These are phyloP conservation scores for Staphylotrichum longicolle DNA, from an alignment of 495 filamentous ascomycete species.

Conservation along the genomic window DNA sequence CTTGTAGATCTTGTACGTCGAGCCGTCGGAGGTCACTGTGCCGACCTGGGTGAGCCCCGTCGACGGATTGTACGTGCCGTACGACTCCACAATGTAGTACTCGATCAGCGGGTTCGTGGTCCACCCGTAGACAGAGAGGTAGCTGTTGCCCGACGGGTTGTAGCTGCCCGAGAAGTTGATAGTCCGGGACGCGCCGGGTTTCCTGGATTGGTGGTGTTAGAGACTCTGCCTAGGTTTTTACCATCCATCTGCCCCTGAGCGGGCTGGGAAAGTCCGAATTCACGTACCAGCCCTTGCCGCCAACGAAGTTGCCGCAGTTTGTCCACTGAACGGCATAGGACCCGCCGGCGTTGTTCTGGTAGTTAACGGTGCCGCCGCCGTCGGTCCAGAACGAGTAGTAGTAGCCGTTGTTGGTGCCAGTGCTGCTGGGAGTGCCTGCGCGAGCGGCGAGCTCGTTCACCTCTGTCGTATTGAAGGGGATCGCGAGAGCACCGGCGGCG, in stretches of 20 bases:
- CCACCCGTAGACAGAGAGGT: conserved; percentile 65
- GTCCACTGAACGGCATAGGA: conserved; percentile 54
- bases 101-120: conserved; percentile 60
- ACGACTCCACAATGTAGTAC: conserved; percentile 64
- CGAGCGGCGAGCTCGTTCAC: conserved; percentile 36
- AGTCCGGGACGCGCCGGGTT: conserved; percentile 2
- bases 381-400: conserved; percentile 57
- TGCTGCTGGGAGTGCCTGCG: not conserved
- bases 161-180: conserved; percentile 57
- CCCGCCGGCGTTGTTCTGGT: conserved; percentile 54
- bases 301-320: conserved; percentile 56
- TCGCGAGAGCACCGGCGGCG: conserved; percentile 15
- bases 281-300: conserved; percentile 58
- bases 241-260: too few species aligned
- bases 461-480: conserved; percentile 19
- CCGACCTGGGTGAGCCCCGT: conserved; percentile 51
- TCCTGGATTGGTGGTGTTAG: conserved; percentile 30
- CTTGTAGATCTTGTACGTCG: conserved; percentile 56
- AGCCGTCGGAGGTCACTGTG: conserved; percentile 54
- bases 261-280: too few species aligned
- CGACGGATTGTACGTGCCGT: conserved; percentile 54
- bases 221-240: too few species aligned
- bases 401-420: not conserved
- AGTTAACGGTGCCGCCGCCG: conserved; percentile 51
- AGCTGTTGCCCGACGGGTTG: conserved; percentile 57